A percentile compares a stretch with the other conserved stretches of the same genome.
phyloP scores from a whole-genome alignment of 1,284 basidiomycete species.

The Ganoderma lingzhi region DNA sequence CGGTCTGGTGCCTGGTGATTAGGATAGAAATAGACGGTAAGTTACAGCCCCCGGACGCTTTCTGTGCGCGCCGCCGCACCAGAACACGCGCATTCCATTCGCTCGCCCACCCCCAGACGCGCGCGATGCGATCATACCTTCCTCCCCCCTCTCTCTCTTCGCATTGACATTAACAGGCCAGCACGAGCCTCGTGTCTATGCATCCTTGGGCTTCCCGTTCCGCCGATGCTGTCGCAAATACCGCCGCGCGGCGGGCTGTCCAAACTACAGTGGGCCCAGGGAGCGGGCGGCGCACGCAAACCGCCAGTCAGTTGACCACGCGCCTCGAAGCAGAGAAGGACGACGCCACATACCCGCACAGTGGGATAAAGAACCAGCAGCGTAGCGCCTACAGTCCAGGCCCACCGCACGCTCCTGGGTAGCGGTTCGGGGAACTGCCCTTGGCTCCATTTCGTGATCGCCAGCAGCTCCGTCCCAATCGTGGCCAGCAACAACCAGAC shows the following conservation, averaged over 20 bases:
- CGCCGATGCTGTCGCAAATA: slow-evolving; percentile 43
- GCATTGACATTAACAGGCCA: not conserved
- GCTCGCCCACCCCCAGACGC: slow-evolving; percentile 9
- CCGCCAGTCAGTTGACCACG: slow-evolving; percentile 26
- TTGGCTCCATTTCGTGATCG: slow-evolving; percentile 80
- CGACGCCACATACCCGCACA: slow-evolving; percentile 55
- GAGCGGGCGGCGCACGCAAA: slow-evolving; percentile 15
- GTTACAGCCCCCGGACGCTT: slow-evolving; percentile 28
- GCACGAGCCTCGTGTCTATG: slow-evolving; percentile 33
- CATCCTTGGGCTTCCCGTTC: slow-evolving; percentile 39
- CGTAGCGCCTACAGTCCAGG: slow-evolving; percentile 63
- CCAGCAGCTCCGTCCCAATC: slow-evolving; percentile 77
- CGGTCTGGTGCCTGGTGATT: slow-evolving; percentile 30
- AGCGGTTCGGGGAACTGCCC: slow-evolving; percentile 74
- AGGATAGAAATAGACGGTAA: slow-evolving; percentile 33
- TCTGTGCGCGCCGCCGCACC: slow-evolving; percentile 16
- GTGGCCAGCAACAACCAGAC: slow-evolving; percentile 86
- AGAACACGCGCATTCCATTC: slow-evolving; percentile 21
- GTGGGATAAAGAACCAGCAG: slow-evolving; percentile 74
- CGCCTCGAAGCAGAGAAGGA: slow-evolving; percentile 15
- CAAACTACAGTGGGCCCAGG: slow-evolving; percentile 40
- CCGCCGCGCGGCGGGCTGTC: slow-evolving; percentile 45
- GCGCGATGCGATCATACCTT: slow-evolving; percentile 8
- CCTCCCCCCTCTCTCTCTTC: not conserved
- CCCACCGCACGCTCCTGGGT: slow-evolving; percentile 68